Percentiles rank a stretch among this genome's conserved stretches.
phyloP scores from a whole-genome alignment of 495 filamentous ascomycete genomes.

The Durotheca rogersii region DNA sequence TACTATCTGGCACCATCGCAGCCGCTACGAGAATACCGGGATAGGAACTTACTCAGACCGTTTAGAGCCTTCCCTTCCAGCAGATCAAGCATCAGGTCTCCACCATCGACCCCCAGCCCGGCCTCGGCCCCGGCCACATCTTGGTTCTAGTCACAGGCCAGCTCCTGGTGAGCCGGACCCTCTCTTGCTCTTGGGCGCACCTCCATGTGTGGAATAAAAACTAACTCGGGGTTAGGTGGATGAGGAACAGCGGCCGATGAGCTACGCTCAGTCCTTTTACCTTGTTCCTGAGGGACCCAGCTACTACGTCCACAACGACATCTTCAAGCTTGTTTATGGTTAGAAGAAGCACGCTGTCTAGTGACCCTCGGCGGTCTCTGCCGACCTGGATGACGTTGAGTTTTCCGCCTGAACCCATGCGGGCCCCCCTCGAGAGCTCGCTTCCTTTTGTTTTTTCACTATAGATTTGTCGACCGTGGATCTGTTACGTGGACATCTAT shows the following conservation, averaged over 20 bases:
- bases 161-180: slow-evolving; percentile 63
- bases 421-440: neutral
- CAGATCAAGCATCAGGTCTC: slow-evolving; percentile 69
- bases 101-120: slow-evolving; percentile 79
- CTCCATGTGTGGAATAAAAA: slow-evolving; percentile 5
- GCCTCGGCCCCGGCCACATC: slow-evolving; percentile 47
- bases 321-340: slow-evolving; percentile 81
- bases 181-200: neutral
- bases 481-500: slow-evolving; percentile 1
- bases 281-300: slow-evolving; percentile 63
- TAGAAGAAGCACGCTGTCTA: slow-evolving; percentile 16
- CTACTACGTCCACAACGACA: slow-evolving; percentile 89
- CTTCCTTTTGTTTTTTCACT: too few relatives aligned
- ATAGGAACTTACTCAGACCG: slow-evolving; percentile 7
- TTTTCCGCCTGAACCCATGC: neutral
- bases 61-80: slow-evolving; percentile 73
- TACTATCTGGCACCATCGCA: slow-evolving; percentile 44
- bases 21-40: neutral
- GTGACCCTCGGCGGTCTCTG: neutral
- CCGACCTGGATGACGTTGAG: neutral
- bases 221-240: slow-evolving; percentile 65
- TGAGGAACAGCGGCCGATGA: slow-evolving; percentile 75
- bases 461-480: slow-evolving; percentile 15
- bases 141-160: slow-evolving; percentile 83
- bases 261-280: slow-evolving; percentile 83